Base-by-base conservation (phyloP, 2,329 filamentous ascomycete genomes). In the Botrytis fragariae region DNA sequence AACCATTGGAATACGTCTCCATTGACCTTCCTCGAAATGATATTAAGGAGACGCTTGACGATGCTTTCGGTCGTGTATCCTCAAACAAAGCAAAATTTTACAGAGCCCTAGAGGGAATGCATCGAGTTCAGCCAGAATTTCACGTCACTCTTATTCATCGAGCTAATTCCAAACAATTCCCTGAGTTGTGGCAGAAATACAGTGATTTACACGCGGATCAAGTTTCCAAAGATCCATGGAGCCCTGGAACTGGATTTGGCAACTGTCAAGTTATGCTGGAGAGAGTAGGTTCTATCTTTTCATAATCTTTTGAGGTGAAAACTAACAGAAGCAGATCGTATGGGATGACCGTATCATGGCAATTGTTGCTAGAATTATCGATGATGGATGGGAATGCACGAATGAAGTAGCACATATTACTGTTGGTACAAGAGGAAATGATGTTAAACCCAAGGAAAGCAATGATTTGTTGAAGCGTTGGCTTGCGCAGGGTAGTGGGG, bases 101-200 rank as follows among this genome's bases (percentile, higher is more conserved):
- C 84, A 88, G 87, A 78, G 89, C 93, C 73, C 87, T 99, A 48
- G 88, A 92, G 81, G 87, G 92, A 77, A 87, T 86, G 3, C 87
- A 91, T 32, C 92, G 96, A 72, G 84, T 98, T 9, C 95, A 98
- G 82, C 81, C 87, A n/a, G 87, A 90, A 59, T 99, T 98, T 81
- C 96, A 99, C 81, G 93, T 99, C 73, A 99, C 96, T 0, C 87
- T 99, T 57, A 94, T 98, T 81, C 96, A 99, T 82, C 91, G 91
- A 64, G 90, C 91, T 18, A 85, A 84, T 4, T 84, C 89, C 16
- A 85, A 85, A 59, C 83, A 91, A 44, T 83, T 91, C 76, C 87
- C 90, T 0, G 88, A 91, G 14, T 85, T 95, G 71, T 99, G 96
- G 96, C 84, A 91, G 71, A 87, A 86, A 72, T 95, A 98, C 77